Evolutionary conservation across 495 filamentous ascomycete genomes (phyloP), one percentile per base, ranked within the genome.

Genomic region (Baudoinia panamericana): DNA sequence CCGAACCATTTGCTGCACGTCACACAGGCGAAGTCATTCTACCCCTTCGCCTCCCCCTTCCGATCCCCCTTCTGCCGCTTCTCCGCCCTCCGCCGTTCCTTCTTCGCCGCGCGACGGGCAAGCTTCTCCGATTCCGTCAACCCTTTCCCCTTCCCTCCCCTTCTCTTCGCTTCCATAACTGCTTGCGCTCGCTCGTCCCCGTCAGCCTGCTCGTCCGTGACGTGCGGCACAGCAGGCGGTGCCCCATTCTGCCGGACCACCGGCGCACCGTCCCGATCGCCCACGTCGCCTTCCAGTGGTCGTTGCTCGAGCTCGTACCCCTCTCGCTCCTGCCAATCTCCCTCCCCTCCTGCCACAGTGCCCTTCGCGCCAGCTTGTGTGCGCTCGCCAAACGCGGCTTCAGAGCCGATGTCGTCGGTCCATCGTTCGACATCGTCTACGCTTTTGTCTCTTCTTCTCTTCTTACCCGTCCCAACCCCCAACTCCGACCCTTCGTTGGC

Each of bases 251-350:
- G 19, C 43, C 17, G 41, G 48, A 41, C 46, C 26, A 15, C 31
- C 35, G 25, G 41, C 39, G 29, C 53, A 36, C 41, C 52, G 52
- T 16, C 49, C 26, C 36, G 54, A 59, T 38, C 56, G 43, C 30
- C 65, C 60, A 22, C 64, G 63, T 30, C 56, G 6, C 39, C 60
- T 26, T 62, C 59, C 45, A 62, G 51, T 23, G 45, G 57, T 1
- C 30, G 36, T 50, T 68, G 63, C 49, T 67, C 55, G 43, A 59
- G 39, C 51, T 70, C 64, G 52, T 63, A 72, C 43, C 70, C 62
- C 37, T 63, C 59, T 36, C 60, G 57, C 58, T 74, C 67, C 59
- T 73, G 63, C 69, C 67, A 71, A 3, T 54, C 67, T 12, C 48
- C 50, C 21, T 39, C 23, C 3, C 37, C 51, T 6, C 17, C 30